phyloP scores from a whole-genome alignment of 345 rosid species.

The Turnera subulata region DNA sequence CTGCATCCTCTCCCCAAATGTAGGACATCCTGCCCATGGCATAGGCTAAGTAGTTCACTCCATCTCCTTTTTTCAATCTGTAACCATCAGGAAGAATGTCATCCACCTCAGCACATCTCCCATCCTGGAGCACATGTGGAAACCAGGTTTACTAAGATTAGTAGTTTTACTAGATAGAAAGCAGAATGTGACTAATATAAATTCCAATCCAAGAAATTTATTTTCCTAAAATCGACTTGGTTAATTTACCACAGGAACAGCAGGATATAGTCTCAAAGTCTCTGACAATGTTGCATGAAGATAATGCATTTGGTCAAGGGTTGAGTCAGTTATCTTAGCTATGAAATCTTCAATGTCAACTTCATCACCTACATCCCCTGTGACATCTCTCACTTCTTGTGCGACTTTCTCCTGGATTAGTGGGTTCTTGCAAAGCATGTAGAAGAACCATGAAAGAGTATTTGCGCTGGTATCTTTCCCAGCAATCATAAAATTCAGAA shows the following conservation, averaged over 20 bases:
- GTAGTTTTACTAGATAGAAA: too few relatives aligned
- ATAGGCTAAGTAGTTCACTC: conserved; percentile 22
- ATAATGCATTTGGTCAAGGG: conserved; percentile 61
- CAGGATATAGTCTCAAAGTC: conserved; percentile 69
- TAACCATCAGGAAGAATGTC: conserved; percentile 40
- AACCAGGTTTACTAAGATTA: not conserved
- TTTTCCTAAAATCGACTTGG: not conserved
- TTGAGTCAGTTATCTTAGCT: conserved; percentile 33
- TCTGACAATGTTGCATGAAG: conserved; percentile 78
- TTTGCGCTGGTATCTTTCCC: conserved; percentile 66
- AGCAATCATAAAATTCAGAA: conserved; percentile 61
- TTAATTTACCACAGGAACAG: conserved; percentile 49
- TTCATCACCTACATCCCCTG: conserved; percentile 19
- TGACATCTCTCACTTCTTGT: conserved; percentile 45
- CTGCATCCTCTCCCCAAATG: conserved; percentile 39
- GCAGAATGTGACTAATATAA: too few relatives aligned
- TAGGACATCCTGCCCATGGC: conserved; percentile 42
- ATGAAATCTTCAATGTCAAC: conserved; percentile 34
- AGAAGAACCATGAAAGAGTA: conserved; percentile 69
- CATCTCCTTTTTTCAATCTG: conserved; percentile 33
- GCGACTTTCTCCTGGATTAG: conserved; percentile 59
- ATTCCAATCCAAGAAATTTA: not conserved
- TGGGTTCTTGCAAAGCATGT: conserved; percentile 71
- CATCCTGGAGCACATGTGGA: conserved; percentile 20
- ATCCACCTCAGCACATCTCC: conserved; percentile 29